Percentiles rank a stretch among this genome's conserved stretches.
Conservation (phyloP, 257 asterid genomes). For the Primulina tabacum region DNA sequence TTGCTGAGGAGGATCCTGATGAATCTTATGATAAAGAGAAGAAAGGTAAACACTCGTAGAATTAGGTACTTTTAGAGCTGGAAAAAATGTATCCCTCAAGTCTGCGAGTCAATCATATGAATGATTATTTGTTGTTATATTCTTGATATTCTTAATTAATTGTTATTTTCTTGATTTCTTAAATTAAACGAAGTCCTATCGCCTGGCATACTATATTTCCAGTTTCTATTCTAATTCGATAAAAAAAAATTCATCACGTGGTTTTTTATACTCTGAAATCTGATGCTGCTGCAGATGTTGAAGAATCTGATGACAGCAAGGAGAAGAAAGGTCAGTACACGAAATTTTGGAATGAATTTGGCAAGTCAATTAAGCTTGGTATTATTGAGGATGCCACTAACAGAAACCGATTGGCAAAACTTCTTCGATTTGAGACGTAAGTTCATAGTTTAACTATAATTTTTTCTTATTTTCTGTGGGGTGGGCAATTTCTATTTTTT, state of each 20-base stretch:
- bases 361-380: conserved; percentile 92
- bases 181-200: not conserved
- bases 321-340: conserved; percentile 88
- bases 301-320: conserved; percentile 65
- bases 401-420: conserved; percentile 84
- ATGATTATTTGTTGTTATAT: not conserved
- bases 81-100: not conserved
- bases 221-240: not conserved
- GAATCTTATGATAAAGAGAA: conserved; percentile 64
- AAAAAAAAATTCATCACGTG: not conserved
- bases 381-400: conserved; percentile 87
- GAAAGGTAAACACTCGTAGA: conserved; percentile 43
- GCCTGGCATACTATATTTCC: not conserved
- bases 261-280: conserved; percentile 15
- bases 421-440: conserved; percentile 86
- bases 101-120: not conserved
- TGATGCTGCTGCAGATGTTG: conserved; percentile 46
- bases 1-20: conserved; percentile 96
- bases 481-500: not conserved
- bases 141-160: not conserved
- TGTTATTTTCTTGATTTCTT: not conserved
- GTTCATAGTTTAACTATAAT: conserved; percentile 10
- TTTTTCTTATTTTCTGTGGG: not conserved
- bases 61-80: not conserved
- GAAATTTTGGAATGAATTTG: conserved; percentile 91